Base-by-base conservation (phyloP, 352 stramenopile genomes). In the Phytophthora aleatoria region DNA sequence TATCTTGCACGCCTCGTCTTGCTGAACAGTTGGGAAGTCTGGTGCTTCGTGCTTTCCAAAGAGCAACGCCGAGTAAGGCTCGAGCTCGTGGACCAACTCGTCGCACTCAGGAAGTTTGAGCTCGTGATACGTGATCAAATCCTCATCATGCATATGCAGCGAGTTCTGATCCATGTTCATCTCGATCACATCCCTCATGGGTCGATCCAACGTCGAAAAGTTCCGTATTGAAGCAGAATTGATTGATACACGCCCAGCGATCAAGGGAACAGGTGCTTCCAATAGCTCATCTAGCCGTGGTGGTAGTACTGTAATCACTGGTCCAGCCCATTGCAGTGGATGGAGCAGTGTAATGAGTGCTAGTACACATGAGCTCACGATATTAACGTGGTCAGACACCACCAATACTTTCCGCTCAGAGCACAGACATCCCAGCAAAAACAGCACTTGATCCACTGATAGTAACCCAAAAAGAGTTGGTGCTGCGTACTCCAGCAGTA, bases 81-180 rank as follows among this genome's bases (percentile, higher is more conserved):
- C 65, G 6, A 94, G 82, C 42, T 94, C 83, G 41, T 91, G 79
- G 13, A 87, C 81, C 9, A 94, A 73, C 13, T 77, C 71, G 47
- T 94, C 86, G 38, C 82, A 90, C 2, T 82, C 83, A 0, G 86
- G 86, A 8, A 92, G 69, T 57, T 92, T 92, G 44, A 91, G 68
- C 31, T 92, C 83, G 53, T 94, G 86, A 57, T 91, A 90, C 12
- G 68, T 72, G 67, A 79, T 66, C 33, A 92, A 43, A 54, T 94
- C 83, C 38, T 92, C 82, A 57, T 89, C 79, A 51, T 94, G 82
- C 82, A 94, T 91, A 31, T 79, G 74, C 3, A 94, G 50, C 16
- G 79, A 76, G 60, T 92, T 90, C 30, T 86, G 73, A 57, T 94
- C 86, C 79, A 94, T 87, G 42, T 90, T 85, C 74, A 94, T 90